Evolutionary conservation across 208 protist genomes (phyloP).

Genomic region (Acanthamoeba divionensis): DNA sequence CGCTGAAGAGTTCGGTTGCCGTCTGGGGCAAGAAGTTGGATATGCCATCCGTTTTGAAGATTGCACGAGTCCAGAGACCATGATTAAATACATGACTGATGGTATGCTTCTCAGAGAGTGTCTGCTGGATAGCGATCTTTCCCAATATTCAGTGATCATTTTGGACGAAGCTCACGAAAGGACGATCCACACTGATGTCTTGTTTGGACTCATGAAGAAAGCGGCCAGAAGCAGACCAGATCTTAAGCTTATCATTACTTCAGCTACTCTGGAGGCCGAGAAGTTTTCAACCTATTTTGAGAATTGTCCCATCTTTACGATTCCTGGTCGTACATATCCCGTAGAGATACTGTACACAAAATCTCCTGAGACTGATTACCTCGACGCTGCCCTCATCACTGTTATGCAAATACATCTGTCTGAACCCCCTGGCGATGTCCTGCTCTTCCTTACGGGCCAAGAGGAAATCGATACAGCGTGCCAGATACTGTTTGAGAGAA

Average conservation of each 20-base stretch:
- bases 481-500: conserved; percentile 92
- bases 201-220: conserved; percentile 95
- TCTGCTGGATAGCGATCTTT: conserved; percentile 89
- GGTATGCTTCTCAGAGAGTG: conserved; percentile 97
- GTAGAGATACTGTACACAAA: conserved; percentile 77
- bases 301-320: conserved; percentile 94
- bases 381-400: conserved; percentile 94
- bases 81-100: conserved; percentile 97
- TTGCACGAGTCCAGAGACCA: conserved; percentile 89
- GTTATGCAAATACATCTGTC: conserved; percentile 95
- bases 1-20: conserved; percentile 95
- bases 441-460: conserved; percentile 98
- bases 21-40: conserved; percentile 95
- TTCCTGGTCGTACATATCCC: conserved; percentile 95
- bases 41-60: conserved; percentile 99
- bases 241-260: conserved; percentile 97
- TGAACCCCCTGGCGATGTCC: conserved; percentile 95
- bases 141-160: conserved; percentile 94
- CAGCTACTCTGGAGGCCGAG: conserved; percentile 93
- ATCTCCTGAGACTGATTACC: conserved; percentile 92
- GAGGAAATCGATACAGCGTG: conserved; percentile 97
- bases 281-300: conserved; percentile 97
- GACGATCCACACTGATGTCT: conserved; percentile 96
- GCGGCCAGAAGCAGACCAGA: conserved; percentile 78
- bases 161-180: conserved; percentile 99